Conservation (phyloP, 352 stramenopile species). For the Phytophthora uliginosa region DNA sequence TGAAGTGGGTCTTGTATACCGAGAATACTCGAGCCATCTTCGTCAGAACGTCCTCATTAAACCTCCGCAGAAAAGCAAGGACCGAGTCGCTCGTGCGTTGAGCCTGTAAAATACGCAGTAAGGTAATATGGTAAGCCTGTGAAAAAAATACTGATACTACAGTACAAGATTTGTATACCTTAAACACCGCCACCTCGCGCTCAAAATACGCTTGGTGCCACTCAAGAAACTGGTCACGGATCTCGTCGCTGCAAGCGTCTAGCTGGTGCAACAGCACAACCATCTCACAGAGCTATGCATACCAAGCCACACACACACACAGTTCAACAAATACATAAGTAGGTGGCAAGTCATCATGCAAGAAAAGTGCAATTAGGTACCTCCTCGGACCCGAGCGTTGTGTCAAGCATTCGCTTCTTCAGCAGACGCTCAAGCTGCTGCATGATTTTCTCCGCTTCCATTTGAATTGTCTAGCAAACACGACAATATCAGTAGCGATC, state of each 20-base stretch:
- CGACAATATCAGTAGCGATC: conserved; percentile 7
- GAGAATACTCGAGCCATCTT: conserved; percentile 68
- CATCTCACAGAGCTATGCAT: conserved; percentile 65
- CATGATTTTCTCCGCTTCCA: conserved; percentile 90
- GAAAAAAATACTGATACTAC: neutral
- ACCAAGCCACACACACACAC: conserved; percentile 1
- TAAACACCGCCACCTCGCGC: conserved; percentile 55
- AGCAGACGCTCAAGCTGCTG: conserved; percentile 76
- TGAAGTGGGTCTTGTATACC: conserved; percentile 76
- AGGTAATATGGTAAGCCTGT: neutral
- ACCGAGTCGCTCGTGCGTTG: conserved; percentile 53
- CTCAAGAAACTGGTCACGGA: conserved; percentile 87
- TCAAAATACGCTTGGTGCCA: conserved; percentile 87
- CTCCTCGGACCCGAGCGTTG: conserved; percentile 55
- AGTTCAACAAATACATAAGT: neutral
- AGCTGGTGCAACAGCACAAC: conserved; percentile 73
- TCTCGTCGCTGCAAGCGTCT: conserved; percentile 75
- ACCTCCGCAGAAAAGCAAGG: conserved; percentile 62
- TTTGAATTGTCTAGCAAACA: conserved; percentile 76
- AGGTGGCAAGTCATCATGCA: neutral
- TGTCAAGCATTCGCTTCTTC: conserved; percentile 61
- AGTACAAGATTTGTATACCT: conserved; percentile 32
- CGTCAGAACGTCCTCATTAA: conserved; percentile 61
- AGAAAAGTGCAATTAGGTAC: conserved; percentile 25
- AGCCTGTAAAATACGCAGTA: conserved; percentile 17